Evolutionary conservation across 108 stramenopile species (phyloP), one percentile per base, ranked within the genome.

Genomic region (Discostella pseudostelligera): DNA sequence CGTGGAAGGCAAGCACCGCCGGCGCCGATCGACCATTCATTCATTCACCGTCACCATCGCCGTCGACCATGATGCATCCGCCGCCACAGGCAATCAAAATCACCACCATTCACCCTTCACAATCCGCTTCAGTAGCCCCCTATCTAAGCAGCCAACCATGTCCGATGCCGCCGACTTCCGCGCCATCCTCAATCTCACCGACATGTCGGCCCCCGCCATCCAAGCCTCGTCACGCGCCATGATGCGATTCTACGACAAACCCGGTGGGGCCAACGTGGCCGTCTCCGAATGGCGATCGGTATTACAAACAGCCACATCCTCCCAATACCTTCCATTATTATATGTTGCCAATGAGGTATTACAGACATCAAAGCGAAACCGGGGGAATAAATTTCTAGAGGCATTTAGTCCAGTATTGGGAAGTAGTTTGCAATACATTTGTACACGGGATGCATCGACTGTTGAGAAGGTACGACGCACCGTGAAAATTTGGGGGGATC

Each of bases 281-380:
- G 88, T 92, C n/a, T 72, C 66, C 1, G 88, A 89, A 79, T 92
- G 91, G 91, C 66, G 91, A n/a, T 81, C 84, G 43, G 82, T 78
- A 9, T 60, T 92, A 24, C 81, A 83, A 49, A 79, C 80, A 16
- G 74, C 79, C 11, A 65, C 67, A 4, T 40, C 45, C 8, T 72
- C 81, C 45, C 87, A 87, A 32, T 61, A 75, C 45, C 57, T 94
- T 24, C 89, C 92, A 13, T 70, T 94, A 10, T 66, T 94, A 24
- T 94, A 94, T 70, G 89, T 94, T 20, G 89, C 89, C 56, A 94
- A 94, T 65, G 92, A 94, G 72, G 86, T 87, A 7, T 42, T 94
- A 43, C 92, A 94, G 62, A 90, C 81, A 22, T 81, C 79, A 35
- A 90, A 90, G 72, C 65, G 89, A n/a, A 90, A 94, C 78, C 79